Evolutionary conservation across 352 stramenopile genomes (phyloP).

Genomic region (Elongisporangium senticosum): DNA sequence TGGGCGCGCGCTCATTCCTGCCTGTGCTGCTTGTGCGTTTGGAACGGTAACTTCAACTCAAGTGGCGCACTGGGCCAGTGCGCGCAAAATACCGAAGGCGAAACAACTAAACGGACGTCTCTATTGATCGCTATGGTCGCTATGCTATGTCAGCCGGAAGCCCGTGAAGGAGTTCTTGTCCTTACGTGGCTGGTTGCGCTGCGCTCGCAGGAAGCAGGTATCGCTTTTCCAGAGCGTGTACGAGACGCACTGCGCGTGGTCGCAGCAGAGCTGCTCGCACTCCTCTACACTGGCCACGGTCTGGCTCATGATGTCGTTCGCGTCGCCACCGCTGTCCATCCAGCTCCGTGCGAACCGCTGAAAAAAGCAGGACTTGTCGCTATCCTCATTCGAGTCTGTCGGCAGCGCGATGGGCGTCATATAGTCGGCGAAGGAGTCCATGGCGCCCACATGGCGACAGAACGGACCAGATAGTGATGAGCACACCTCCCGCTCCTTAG

Average conservation of each 20-base stretch:
- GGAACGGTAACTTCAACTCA: constrained; percentile 29
- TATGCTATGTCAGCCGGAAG: constrained; percentile 31
- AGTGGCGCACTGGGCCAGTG: constrained; percentile 8
- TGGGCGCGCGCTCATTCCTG: constrained; percentile 3
- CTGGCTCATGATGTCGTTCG: constrained; percentile 58
- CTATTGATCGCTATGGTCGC: neutral
- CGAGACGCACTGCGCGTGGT: constrained; percentile 47
- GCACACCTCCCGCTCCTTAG: constrained; percentile 18
- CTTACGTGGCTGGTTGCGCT: constrained; percentile 26
- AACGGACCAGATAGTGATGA: constrained; percentile 66
- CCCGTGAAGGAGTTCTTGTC: constrained; percentile 59
- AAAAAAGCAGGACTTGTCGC: constrained; percentile 55
- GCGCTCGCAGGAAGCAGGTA: constrained; percentile 65
- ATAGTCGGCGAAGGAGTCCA: constrained; percentile 35
- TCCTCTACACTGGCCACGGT: constrained; percentile 49
- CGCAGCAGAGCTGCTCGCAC: constrained; percentile 61
- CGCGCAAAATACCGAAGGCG: constrained; percentile 10
- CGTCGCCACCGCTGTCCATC: constrained; percentile 64
- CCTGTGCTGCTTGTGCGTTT: constrained; percentile 3
- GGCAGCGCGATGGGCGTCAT: constrained; percentile 48
- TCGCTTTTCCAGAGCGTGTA: constrained; percentile 66
- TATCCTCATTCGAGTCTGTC: constrained; percentile 3
- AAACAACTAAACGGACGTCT: constrained; percentile 21
- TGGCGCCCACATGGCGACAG: constrained; percentile 31
- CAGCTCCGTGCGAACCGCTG: constrained; percentile 53